Conservation (phyloP, 2,329 filamentous ascomycete species). For the Cladorrhinum sp. region DNA sequence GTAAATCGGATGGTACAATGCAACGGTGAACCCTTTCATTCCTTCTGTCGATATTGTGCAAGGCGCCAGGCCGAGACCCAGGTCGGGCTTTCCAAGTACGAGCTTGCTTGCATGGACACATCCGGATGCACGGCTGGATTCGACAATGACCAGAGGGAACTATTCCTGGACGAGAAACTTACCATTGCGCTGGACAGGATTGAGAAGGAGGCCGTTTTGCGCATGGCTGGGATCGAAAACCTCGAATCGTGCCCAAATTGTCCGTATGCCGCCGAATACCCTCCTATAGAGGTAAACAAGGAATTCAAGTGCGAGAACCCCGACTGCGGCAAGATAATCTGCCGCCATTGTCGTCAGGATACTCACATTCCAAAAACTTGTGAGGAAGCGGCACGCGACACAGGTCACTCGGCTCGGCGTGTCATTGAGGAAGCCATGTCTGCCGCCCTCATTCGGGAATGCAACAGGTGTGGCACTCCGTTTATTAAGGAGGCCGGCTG, state of each 20-base stretch:
- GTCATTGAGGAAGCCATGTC: constrained; percentile 83
- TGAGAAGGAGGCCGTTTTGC: constrained; percentile 67
- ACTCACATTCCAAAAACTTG: constrained; percentile 73
- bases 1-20: constrained; percentile 69
- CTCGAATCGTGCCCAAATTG: constrained; percentile 79
- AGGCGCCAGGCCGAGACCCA: constrained; percentile 62
- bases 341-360: constrained; percentile 63
- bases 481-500: constrained; percentile 79
- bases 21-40: constrained; percentile 54
- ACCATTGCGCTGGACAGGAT: constrained; percentile 64
- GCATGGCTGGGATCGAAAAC: constrained; percentile 67
- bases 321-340: constrained; percentile 62
- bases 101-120: constrained; percentile 67
- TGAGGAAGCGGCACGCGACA: constrained; percentile 60
- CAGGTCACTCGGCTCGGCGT: constrained; percentile 59
- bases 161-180: constrained; percentile 57
- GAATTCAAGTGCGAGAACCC: constrained; percentile 71
- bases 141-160: constrained; percentile 48
- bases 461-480: constrained; percentile 67
- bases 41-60: constrained; percentile 69
- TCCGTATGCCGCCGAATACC: constrained; percentile 72
- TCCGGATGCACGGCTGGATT: constrained; percentile 65
- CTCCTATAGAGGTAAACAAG: constrained; percentile 62
- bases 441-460: constrained; percentile 70
- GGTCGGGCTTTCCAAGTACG: constrained; percentile 66